Base-by-base conservation (phyloP, 108 stramenopile species). In the Skeletonema tropicum region DNA sequence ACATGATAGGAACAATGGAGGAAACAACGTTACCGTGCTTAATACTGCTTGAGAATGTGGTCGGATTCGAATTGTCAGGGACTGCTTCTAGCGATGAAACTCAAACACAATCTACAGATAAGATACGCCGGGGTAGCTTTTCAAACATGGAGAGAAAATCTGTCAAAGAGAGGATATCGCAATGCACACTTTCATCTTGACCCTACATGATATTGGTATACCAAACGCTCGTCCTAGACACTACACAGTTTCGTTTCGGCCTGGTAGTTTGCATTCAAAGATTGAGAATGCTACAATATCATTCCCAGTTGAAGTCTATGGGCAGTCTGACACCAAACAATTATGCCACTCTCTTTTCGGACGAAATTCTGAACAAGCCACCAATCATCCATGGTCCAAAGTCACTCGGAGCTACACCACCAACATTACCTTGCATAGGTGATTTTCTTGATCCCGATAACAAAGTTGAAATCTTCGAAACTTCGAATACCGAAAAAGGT, bases 211-310 rank as follows among this genome's bases (percentile, higher is more conserved):
- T 82, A 78, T 92, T 23, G 89, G 89, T 14, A 62, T 96, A 14
- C 97, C 97, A 64, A 96, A 97, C 72, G 92, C 91, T 76, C 90
- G 97, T 26, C 94, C 95, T 1, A 74, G 97, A 64, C 88, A 93
- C 68, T 97, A 83, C 80, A 83, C 59, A 29, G 63, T 80, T 49
- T 73, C 79, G 19, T 65, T 74, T 70, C 72, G 73, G 65, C 41
- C 42, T 19, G 67, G 72, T 1, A 64, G 64, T 57, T 41, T 65
- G 19, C 32, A 41, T 14, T 12, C n/a, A 11, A 29, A 25, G 4
- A 59, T 26, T 41, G 41, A 57, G 11, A 64, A 38, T 64, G 35
- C 45, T 31, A 33, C 41, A 25, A 41, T n/a, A 1, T 25, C 21
- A n/a, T 48, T 0, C 26, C 35, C 52, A 23, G 52, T 21, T 55